Evolutionary conservation across 2,329 filamentous ascomycete genomes (phyloP).

Genomic region (Aspergillus tanneri): DNA sequence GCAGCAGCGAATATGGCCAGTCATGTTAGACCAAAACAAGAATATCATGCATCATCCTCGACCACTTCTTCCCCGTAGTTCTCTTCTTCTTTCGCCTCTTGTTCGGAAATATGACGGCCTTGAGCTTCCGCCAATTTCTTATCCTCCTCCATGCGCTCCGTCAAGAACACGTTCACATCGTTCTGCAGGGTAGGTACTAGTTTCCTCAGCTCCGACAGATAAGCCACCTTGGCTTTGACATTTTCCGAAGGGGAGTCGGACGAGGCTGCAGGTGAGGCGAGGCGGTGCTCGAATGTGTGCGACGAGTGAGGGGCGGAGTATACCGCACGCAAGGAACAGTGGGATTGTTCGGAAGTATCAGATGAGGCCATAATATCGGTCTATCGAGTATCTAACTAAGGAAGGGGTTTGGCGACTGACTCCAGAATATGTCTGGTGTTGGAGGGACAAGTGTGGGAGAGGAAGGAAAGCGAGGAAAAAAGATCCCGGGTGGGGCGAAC

Average conservation of each 20-base stretch:
- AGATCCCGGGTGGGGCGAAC: too few species aligned
- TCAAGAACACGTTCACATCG: slow-evolving; percentile 60
- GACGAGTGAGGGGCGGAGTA: slow-evolving; percentile 31
- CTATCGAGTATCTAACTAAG: background rate
- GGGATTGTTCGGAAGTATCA: too few species aligned
- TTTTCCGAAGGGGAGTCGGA: slow-evolving; percentile 19
- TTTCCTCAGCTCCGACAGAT: slow-evolving; percentile 52
- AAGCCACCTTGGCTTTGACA: slow-evolving; percentile 50
- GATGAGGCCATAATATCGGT: background rate
- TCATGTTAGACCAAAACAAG: slow-evolving; percentile 14
- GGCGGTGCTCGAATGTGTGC: slow-evolving; percentile 35
- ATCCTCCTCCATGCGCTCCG: slow-evolving; percentile 62
- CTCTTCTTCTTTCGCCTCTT: slow-evolving; percentile 49
- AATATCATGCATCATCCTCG: slow-evolving; percentile 59
- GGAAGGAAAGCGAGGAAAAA: too few species aligned
- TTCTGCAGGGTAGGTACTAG: slow-evolving; percentile 54
- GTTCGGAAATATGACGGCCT: slow-evolving; percentile 36
- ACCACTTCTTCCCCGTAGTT: slow-evolving; percentile 81
- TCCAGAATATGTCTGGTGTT: too few species aligned
- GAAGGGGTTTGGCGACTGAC: too few species aligned
- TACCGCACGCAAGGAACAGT: slow-evolving; percentile 24
- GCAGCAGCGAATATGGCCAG: too few species aligned
- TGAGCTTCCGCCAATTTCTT: slow-evolving; percentile 43
- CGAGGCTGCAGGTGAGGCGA: slow-evolving; percentile 25
- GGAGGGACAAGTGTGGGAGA: too few species aligned